Conservation (phyloP, 441 rosid species). For the Erodium trifolium region DNA sequence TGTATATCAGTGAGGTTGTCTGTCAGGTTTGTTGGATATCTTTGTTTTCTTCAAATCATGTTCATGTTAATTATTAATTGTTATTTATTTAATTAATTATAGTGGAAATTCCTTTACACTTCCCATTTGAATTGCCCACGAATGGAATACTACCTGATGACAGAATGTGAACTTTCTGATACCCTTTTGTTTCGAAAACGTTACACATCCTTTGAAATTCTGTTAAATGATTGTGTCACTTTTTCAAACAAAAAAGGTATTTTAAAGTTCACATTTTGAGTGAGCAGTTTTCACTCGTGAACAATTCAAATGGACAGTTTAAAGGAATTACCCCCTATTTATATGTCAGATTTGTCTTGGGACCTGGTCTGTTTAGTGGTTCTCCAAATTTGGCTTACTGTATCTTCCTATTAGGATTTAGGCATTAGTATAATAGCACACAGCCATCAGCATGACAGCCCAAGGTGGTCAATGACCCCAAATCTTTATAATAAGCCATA, state of each 20-base stretch:
- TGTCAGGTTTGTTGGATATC: conserved; percentile 57
- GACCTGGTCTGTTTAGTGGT: conserved; percentile 13
- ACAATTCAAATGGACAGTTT: no score
- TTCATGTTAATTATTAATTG: not conserved
- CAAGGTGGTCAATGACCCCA: conserved; percentile 5
- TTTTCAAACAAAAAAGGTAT: no score
- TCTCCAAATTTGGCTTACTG: conserved; percentile 13
- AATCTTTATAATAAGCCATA: not conserved
- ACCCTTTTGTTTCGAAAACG: no score
- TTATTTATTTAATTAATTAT: no score
- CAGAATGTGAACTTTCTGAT: no score
- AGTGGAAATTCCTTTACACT: not conserved
- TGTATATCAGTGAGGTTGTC: conserved; percentile 66
- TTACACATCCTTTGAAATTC: no score
- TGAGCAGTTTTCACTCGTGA: no score
- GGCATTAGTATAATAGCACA: not conserved
- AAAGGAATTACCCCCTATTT: not conserved
- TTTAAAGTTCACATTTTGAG: no score
- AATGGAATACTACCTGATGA: no score
- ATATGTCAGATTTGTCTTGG: conserved; percentile 1
- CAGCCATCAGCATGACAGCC: not conserved
- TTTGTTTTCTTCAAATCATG: conserved; percentile 13
- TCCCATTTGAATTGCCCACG: no score
- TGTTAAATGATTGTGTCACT: no score
- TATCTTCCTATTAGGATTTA: conserved; percentile 2